phyloP scores from a whole-genome alignment of 306 rosid species.

The Begonia loranthoides region DNA sequence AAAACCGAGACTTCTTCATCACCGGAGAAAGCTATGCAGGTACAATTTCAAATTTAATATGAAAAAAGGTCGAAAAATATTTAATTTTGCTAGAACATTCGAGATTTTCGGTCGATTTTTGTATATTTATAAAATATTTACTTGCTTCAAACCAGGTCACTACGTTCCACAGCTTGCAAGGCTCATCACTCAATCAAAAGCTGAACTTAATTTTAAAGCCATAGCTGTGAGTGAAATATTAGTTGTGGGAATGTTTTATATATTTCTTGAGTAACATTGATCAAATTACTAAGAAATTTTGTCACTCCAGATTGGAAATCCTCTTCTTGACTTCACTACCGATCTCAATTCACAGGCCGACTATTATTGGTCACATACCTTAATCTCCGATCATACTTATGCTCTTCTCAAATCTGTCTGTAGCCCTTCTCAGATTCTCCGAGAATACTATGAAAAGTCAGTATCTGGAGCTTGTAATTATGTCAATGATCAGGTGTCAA shows the following conservation, averaged over 20 bases:
- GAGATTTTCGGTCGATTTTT: background rate
- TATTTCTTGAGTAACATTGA: too few species aligned
- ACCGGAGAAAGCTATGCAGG: constrained; percentile 40
- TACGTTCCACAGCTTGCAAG: constrained; percentile 35
- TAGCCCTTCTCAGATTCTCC: constrained; percentile 1
- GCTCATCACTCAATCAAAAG: constrained; percentile 19
- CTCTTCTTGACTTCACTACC: constrained; percentile 16
- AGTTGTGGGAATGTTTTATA: too few species aligned
- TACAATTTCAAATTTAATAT: background rate
- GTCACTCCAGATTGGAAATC: constrained; percentile 25
- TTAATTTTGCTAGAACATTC: background rate
- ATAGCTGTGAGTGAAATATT: constrained; percentile 23
- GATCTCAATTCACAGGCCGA: constrained; percentile 13
- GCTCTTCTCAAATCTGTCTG: constrained; percentile 8
- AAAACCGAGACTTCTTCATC: constrained; percentile 14
- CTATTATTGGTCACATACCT: constrained; percentile 27
- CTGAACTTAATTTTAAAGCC: constrained; percentile 22
- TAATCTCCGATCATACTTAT: constrained; percentile 19
- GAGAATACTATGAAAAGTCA: background rate
- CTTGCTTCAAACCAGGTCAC: constrained; percentile 20
- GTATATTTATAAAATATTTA: background rate
- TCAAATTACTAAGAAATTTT: too few species aligned
- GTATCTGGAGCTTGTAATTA: background rate
- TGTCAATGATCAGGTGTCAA: background rate
- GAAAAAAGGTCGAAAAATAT: background rate